These are phyloP conservation scores for Phellinidium pouzarii DNA, from an alignment of 1,284 basidiomycete species.

Conservation along the genomic window DNA sequence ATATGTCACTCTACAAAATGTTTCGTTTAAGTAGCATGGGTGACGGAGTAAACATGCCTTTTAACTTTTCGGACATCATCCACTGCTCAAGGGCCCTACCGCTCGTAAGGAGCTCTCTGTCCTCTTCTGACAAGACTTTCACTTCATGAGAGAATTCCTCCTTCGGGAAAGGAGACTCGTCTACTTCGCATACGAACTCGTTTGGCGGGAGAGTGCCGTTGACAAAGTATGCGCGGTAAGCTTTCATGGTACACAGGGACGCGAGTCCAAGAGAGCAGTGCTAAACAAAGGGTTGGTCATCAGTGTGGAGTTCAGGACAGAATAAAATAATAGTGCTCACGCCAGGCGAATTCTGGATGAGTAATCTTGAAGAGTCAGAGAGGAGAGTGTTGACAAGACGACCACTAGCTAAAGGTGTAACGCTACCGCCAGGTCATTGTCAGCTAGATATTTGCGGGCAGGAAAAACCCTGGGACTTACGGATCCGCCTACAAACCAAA, in stretches of 20 bases:
- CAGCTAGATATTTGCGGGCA: background rate
- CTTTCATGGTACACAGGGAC: slow-evolving; percentile 22
- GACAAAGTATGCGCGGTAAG: slow-evolving; percentile 23
- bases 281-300: slow-evolving; percentile 11
- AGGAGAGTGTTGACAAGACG: slow-evolving; percentile 22
- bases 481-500: slow-evolving; percentile 22
- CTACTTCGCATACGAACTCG: slow-evolving; percentile 24
- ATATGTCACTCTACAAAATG: no score
- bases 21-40: no score
- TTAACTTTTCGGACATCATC: background rate
- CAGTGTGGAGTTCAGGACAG: background rate
- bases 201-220: slow-evolving; percentile 26
- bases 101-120: background rate
- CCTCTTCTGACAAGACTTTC: background rate
- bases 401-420: slow-evolving; percentile 27
- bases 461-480: slow-evolving; percentile 1
- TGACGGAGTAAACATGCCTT: background rate
- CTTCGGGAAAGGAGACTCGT: slow-evolving; percentile 20
- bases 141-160: background rate
- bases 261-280: slow-evolving; percentile 22
- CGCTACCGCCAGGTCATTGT: background rate
- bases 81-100: background rate
- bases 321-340: slow-evolving; percentile 25
- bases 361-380: slow-evolving; percentile 22
- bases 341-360: slow-evolving; percentile 26